Evolutionary conservation across 1,284 basidiomycete genomes (phyloP).

Genomic region (Ceratobasidium sp.): DNA sequence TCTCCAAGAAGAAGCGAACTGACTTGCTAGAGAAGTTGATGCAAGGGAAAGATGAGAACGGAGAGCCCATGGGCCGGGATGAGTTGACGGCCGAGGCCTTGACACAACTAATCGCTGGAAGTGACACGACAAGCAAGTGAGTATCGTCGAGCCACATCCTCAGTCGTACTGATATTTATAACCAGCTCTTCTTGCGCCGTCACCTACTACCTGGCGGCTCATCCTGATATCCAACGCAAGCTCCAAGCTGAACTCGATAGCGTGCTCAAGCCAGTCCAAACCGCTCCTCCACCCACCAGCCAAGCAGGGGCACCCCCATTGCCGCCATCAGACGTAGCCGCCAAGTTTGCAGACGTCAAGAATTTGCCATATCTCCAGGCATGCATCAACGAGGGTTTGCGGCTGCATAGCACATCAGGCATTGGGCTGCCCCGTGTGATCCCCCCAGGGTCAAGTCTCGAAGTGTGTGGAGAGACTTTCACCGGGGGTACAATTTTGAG

Average conservation of each 20-base stretch:
- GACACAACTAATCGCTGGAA: conserved; percentile 84
- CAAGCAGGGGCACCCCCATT: not conserved
- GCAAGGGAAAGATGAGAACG: conserved; percentile 74
- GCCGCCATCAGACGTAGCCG: not conserved
- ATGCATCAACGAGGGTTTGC: conserved; percentile 81
- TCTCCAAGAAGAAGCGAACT: conserved; percentile 58
- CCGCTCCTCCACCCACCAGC: not conserved
- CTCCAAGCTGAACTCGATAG: conserved; percentile 83
- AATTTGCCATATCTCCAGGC: conserved; percentile 75
- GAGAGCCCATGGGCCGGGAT: conserved; percentile 74
- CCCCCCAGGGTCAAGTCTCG: conserved; percentile 68
- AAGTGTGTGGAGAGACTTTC: conserved; percentile 65
- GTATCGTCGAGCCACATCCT: too few species aligned
- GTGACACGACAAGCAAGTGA: conserved; percentile 82
- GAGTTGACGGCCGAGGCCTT: conserved; percentile 87
- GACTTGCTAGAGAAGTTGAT: conserved; percentile 83
- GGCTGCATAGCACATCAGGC: conserved; percentile 66
- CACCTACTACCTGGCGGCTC: conserved; percentile 77
- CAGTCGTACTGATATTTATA: conserved; percentile 7
- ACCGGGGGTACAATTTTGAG: conserved; percentile 73
- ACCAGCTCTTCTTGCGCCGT: conserved; percentile 82
- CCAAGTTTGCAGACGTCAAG: conserved; percentile 58
- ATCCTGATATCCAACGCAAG: conserved; percentile 69
- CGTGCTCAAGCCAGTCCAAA: conserved; percentile 52
- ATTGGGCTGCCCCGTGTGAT: conserved; percentile 82